phyloP scores from a whole-genome alignment of 2,329 filamentous ascomycete species.

The Ophiobolus disseminans region DNA sequence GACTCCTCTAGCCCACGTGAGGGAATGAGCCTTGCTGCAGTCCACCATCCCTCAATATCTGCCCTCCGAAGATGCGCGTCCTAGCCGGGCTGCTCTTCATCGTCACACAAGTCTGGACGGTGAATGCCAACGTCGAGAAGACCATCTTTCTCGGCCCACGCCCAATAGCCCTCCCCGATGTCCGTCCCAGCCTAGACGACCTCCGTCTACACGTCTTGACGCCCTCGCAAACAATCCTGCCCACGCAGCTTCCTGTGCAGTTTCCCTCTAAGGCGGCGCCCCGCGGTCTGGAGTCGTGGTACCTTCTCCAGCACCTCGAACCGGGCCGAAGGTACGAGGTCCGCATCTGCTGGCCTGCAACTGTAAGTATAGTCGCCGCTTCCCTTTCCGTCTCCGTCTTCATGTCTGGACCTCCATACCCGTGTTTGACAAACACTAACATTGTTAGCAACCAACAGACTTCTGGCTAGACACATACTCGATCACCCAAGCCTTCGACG shows the following conservation, averaged over 20 bases:
- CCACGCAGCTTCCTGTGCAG: conserved; percentile 69
- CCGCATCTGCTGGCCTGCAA: conserved; percentile 91
- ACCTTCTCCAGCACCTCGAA: conserved; percentile 74
- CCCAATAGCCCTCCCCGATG: conserved; percentile 62
- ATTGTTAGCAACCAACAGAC: conserved; percentile 77
- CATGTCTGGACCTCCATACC: too few relatives aligned
- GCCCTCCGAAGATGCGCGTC: conserved; percentile 43
- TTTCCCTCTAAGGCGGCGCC: conserved; percentile 67
- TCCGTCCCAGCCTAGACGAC: conserved; percentile 64
- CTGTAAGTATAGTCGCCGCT: conserved; percentile 64
- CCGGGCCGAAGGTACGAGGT: conserved; percentile 84
- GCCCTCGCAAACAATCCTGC: conserved; percentile 59
- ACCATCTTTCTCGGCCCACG: conserved; percentile 80
- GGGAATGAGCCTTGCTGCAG: conserved; percentile 4
- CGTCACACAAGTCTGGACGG: conserved; percentile 43
- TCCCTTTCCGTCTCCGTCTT: conserved; percentile 2
- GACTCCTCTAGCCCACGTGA: conserved; percentile 22
- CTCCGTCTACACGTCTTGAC: conserved; percentile 71
- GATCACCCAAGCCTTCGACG: conserved; percentile 66
- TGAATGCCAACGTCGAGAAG: conserved; percentile 84
- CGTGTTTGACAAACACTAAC: conserved; percentile 25
- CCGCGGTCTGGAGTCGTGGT: conserved; percentile 75
- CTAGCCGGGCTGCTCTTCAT: conserved; percentile 38
- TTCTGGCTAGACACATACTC: conserved; percentile 74
- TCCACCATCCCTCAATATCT: conserved; percentile 2